Evolutionary conservation across 768 basidiomycete genomes (phyloP).

Genomic region (Trichaptum fuscoviolaceum): DNA sequence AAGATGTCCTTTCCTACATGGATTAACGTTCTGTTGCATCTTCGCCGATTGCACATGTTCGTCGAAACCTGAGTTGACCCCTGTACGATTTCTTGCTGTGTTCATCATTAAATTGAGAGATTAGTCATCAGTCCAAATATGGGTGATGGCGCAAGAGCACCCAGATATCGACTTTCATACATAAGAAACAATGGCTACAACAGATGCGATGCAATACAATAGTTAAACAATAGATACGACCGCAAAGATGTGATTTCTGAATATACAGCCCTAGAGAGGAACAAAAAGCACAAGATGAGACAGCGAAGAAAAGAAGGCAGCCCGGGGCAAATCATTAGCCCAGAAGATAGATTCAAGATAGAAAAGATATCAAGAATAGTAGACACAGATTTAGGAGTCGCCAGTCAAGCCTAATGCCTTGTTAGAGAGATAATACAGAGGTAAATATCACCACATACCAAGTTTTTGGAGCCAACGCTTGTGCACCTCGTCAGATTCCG

Average conservation of each 20-base stretch:
- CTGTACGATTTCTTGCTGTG: no score
- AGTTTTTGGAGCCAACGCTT: neutral
- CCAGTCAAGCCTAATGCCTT: neutral
- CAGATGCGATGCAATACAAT: neutral
- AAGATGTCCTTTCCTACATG: no score
- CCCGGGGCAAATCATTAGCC: neutral
- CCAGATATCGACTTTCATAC: neutral
- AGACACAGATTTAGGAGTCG: neutral
- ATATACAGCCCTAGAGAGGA: neutral
- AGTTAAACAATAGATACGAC: neutral
- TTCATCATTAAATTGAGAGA: neutral
- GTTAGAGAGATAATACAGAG: neutral
- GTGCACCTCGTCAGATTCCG: neutral
- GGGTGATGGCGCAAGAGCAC: neutral
- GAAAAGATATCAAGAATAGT: neutral
- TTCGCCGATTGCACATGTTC: no score
- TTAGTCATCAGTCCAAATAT: neutral
- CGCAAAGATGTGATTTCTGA: neutral
- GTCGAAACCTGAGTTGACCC: no score
- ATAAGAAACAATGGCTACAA: neutral
- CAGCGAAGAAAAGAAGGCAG: neutral
- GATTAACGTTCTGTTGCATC: no score
- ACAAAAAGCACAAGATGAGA: neutral
- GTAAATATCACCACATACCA: neutral
- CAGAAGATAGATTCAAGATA: neutral